Percentiles rank a stretch among this genome's conserved stretches.
These are phyloP conservation scores for Papiliotrema laurentii DNA, from an alignment of 1,284 basidiomycete genomes.

Conservation along the genomic window DNA sequence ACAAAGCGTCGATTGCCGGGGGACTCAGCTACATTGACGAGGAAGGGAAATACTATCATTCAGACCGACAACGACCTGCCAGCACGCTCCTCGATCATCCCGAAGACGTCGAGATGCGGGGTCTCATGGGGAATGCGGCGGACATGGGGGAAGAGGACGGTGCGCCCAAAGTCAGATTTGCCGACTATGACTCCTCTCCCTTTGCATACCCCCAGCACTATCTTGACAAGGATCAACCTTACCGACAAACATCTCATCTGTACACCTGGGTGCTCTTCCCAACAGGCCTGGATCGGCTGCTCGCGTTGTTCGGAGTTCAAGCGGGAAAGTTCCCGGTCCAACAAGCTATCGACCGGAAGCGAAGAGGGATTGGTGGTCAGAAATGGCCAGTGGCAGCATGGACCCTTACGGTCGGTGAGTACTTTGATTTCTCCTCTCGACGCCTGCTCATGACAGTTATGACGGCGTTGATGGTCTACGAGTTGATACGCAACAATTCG, in stretches of 20 bases:
- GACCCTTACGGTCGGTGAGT: slow-evolving; percentile 54
- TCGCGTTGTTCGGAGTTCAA: slow-evolving; percentile 29
- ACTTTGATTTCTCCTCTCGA: neutral
- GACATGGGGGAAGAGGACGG: slow-evolving; percentile 10
- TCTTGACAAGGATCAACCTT: neutral
- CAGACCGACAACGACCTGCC: slow-evolving; percentile 20
- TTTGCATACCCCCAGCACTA: slow-evolving; percentile 15
- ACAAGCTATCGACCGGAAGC: slow-evolving; percentile 79
- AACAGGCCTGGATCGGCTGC: slow-evolving; percentile 30
- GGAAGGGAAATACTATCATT: slow-evolving; percentile 30
- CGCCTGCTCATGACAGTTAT: slow-evolving; percentile 50
- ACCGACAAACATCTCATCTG: slow-evolving; percentile 3
- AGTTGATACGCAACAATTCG: slow-evolving; percentile 66
- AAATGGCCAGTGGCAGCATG: slow-evolving; percentile 61
- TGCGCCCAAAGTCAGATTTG: slow-evolving; percentile 12
- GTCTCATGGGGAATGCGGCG: slow-evolving; percentile 15
- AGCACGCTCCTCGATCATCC: slow-evolving; percentile 4
- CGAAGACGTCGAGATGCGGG: slow-evolving; percentile 22
- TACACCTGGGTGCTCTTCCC: slow-evolving; percentile 30
- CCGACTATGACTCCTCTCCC: slow-evolving; percentile 24
- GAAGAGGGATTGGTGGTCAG: slow-evolving; percentile 76
- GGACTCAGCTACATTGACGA: slow-evolving; percentile 37
- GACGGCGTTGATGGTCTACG: slow-evolving; percentile 66
- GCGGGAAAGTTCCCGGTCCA: slow-evolving; percentile 59
- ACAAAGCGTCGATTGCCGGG: slow-evolving; percentile 20